These are phyloP conservation scores for barrel medic (Medicago truncatula) DNA, from an alignment of 306 rosid genomes.

Conservation along the genomic window MtrunA17r5.0-ANR NC_053047.1:4814501-4815000, in stretches of 20 bases:
- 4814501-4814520: not conserved
- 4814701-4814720: not conserved
- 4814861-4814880: not conserved
- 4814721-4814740: not conserved
- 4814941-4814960: no score
- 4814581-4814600: not conserved
- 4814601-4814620: not conserved
- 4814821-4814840: not conserved
- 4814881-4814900: no score
- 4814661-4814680: not conserved
- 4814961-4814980: no score
- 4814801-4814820: not conserved
- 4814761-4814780: not conserved
- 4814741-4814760: not conserved
- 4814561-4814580: not conserved
- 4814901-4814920: no score
- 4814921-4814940: no score
- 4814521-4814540: not conserved
- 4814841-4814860: not conserved
- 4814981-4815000: no score
- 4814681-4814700: not conserved
- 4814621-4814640: not conserved
- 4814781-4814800: not conserved
- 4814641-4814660: not conserved
- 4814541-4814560: not conserved